Base-by-base conservation (phyloP, 1,284 basidiomycete species). In the Ganoderma sp. region DNA sequence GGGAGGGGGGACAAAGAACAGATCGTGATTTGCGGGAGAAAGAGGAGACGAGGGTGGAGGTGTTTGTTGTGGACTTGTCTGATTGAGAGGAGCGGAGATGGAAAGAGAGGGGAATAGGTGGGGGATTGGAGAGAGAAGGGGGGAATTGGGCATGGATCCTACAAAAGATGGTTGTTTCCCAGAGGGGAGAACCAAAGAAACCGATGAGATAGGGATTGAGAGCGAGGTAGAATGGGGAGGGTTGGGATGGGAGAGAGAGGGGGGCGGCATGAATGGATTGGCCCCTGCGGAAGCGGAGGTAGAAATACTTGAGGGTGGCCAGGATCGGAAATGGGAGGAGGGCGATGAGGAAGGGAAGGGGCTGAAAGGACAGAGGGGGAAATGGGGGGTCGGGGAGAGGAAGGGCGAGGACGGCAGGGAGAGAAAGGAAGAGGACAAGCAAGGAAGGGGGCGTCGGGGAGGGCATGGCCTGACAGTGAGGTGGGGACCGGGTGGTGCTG, bases 161-260 rank as follows among this genome's bases (percentile, higher is more conserved):
- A 42, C 67, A 70, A n/a, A 63, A 54, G 12, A 72, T 71, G 25
- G 65, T 70, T n/a, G 71, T 73, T 59, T 75, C 75, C 75, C 75
- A 75, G 28, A 67, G 48, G 3, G 75, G 75, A 4, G 75, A 75
- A 22, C 75, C 75, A 0, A 73, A 67, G 32, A 69, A 64, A 28
- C 75, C 75, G 19, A 74, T 68, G 15, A 75, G 66, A 61, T 74
- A 75, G 3, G 71, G 71, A 15, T 69, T 69, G 5, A 73, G 25
- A 10, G 61, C 45, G 14, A 48, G 42, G 50, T 28, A 69, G 59
- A 61, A 63, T 14, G 63, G 15, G n/a, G 42, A 59, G 32, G 32
- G 64, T 17, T 12, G 63, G 34, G 22, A n/a, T 45, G 25, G 25
- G 25, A 61, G 54, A 62, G 65, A 48, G 43, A 61, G 60, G 12